phyloP scores from a whole-genome alignment of 164 flowering plant genomes.

The Cinnamomum chago region DNA sequence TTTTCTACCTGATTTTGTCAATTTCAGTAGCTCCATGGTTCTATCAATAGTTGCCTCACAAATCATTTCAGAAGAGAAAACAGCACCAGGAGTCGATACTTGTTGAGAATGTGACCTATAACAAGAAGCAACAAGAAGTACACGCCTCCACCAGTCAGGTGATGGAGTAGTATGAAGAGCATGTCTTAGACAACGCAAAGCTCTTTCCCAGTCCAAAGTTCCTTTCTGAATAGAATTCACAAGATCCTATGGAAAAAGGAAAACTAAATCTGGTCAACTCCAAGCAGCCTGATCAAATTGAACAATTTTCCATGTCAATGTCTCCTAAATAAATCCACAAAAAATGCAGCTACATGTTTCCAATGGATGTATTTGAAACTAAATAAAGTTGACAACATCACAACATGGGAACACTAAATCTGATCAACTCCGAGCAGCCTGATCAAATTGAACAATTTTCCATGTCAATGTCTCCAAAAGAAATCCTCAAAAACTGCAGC shows the following conservation, averaged over 20 bases:
- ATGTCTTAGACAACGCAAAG: slow-evolving; percentile 93
- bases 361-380: background rate
- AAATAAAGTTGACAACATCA: background rate
- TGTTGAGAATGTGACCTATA: slow-evolving; percentile 52
- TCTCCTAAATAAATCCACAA: background rate
- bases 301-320: background rate
- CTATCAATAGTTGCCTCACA: slow-evolving; percentile 89
- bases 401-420: background rate
- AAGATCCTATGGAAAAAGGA: slow-evolving; percentile 56
- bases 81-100: slow-evolving; percentile 75
- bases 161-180: slow-evolving; percentile 92
- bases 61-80: slow-evolving; percentile 92
- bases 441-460: background rate
- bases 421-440: background rate
- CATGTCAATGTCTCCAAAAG: background rate
- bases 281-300: background rate
- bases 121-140: slow-evolving; percentile 83
- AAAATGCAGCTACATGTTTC: background rate
- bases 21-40: slow-evolving; percentile 68
- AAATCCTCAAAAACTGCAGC: background rate
- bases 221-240: slow-evolving; percentile 77
- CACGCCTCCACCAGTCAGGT: slow-evolving; percentile 99
- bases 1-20: slow-evolving; percentile 79
- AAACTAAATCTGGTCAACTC: slow-evolving; percentile 4
- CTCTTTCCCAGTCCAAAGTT: slow-evolving; percentile 97